Evolutionary conservation across 2,329 filamentous ascomycete species (phyloP).

Genomic region (Monosporascus sp.): DNA sequence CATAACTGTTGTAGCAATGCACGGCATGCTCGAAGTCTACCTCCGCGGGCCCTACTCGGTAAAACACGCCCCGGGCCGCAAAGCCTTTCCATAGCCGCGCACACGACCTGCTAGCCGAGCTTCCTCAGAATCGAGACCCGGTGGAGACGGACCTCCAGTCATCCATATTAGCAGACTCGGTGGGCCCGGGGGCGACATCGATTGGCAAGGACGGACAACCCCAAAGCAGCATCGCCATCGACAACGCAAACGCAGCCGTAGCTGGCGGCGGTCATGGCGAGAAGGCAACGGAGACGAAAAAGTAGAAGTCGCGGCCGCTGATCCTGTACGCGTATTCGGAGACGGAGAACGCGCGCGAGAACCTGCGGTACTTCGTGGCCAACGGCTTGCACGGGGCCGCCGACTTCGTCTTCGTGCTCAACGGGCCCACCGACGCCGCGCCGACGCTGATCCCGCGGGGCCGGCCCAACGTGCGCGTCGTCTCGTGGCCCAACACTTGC

Average conservation of each 20-base stretch:
- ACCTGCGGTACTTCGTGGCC: conserved; percentile 31
- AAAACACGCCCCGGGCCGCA: background rate
- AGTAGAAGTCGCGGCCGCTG: conserved; percentile 15
- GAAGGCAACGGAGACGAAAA: background rate
- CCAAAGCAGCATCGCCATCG: background rate
- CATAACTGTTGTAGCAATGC: background rate
- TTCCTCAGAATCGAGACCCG: no score
- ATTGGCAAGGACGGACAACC: no score
- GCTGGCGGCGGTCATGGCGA: background rate
- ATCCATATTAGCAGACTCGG: no score
- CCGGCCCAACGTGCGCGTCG: no score
- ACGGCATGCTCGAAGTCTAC: background rate
- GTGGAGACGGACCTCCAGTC: no score
- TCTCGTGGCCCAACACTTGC: conserved; percentile 25
- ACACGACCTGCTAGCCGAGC: no score
- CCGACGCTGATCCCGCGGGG: conserved; percentile 18
- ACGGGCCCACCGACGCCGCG: conserved; percentile 26
- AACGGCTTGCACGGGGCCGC: conserved; percentile 31
- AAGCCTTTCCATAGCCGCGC: no score
- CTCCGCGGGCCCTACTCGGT: background rate
- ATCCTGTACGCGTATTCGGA: conserved; percentile 33
- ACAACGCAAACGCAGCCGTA: no score
- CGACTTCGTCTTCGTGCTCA: conserved; percentile 36
- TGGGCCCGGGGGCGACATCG: no score
- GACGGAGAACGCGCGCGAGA: conserved; percentile 24